Percentiles rank a stretch among this genome's conserved stretches.
phyloP scores from a whole-genome alignment of 495 filamentous ascomycete species.

The Trichoderma asperelloides region DNA sequence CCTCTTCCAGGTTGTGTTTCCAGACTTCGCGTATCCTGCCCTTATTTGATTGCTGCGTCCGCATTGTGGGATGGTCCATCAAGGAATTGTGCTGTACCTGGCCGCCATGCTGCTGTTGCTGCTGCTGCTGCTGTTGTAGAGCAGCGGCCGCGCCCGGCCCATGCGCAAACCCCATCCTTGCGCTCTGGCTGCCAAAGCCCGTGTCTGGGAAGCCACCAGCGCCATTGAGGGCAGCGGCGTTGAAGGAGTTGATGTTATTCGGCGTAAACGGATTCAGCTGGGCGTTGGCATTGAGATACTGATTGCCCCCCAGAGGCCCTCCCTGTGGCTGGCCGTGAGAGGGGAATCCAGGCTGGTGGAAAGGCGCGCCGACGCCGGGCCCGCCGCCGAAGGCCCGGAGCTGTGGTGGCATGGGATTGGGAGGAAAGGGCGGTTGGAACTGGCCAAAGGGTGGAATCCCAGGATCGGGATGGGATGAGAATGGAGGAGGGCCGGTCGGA shows the following conservation, averaged over 20 bases:
- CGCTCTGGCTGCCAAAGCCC: constrained; percentile 81
- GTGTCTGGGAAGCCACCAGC: constrained; percentile 54
- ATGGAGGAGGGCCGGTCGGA: background rate
- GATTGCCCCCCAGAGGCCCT: constrained; percentile 4
- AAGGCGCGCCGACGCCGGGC: constrained; percentile 27
- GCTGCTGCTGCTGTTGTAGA: constrained; percentile 59
- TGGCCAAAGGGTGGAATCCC: background rate
- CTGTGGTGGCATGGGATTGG: constrained; percentile 40
- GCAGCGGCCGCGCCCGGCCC: constrained; percentile 41
- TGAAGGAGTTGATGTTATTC: constrained; percentile 48
- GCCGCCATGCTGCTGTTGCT: constrained; percentile 23
- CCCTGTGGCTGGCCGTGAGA: constrained; percentile 27
- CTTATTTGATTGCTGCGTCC: constrained; percentile 36
- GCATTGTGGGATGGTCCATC: constrained; percentile 8
- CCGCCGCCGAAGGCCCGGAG: constrained; percentile 42
- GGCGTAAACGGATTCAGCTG: constrained; percentile 61
- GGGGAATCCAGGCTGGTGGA: constrained; percentile 27
- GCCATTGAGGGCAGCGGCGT: constrained; percentile 36
- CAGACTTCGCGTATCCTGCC: constrained; percentile 89
- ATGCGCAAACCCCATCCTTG: constrained; percentile 75
- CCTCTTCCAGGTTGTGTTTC: constrained; percentile 81
- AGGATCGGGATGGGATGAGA: background rate
- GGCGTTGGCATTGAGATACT: constrained; percentile 45
- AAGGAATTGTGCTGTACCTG: constrained; percentile 7
- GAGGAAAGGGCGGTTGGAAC: background rate